Evolutionary conservation across 2,329 filamentous ascomycete species (phyloP), one percentile per base, ranked within the genome.

Genomic region (Metarhizium brunneum): DNA sequence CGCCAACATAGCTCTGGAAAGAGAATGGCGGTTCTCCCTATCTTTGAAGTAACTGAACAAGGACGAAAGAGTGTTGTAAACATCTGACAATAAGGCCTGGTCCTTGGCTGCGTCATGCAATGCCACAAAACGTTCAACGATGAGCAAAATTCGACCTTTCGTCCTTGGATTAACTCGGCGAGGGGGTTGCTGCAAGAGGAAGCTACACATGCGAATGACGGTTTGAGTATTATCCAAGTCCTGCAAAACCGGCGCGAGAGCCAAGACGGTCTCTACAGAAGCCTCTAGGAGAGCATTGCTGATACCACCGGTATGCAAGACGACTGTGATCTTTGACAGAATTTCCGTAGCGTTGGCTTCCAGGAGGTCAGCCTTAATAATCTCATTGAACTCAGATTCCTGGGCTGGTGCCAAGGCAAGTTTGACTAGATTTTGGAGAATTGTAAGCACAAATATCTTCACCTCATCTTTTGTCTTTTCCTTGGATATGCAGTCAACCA

Each of bases 11-110:
- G 95, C 86, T 48, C 84, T 78, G 16, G 87, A 88, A 32, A 97
- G 73, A 0, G 89, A 78, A 59, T 85, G 78, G 54, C 94, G 82
- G 65, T 90, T 95, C 47, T 82, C 74, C 47, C 85, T 81, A 68
- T 97, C 92, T 63, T 85, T 89, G 74, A 97, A 92, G 67, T 92
- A 96, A 54, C 90, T 88, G 66, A 96, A 97, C 38, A 97, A 79
- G 0, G 88, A 85, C 4, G 88, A 86, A 10, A 94, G 72, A 0
- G 89, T 89, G 49, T 83, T 76, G 66, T 88, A 95, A 0, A 95
- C 82, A 40, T 81, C 78, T 48, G 79, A 73, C 51, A 82, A 82
- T 16, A 92, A 72, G 11, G 52, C 50, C 29, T 79, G 61, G 38
- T 71, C 66, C 53, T 70, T 64, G 14, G 61, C 61, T 2, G 67